Evolutionary conservation across 2,329 filamentous ascomycete species (phyloP).

Genomic region (Phaeomoniella chlamydospora): DNA sequence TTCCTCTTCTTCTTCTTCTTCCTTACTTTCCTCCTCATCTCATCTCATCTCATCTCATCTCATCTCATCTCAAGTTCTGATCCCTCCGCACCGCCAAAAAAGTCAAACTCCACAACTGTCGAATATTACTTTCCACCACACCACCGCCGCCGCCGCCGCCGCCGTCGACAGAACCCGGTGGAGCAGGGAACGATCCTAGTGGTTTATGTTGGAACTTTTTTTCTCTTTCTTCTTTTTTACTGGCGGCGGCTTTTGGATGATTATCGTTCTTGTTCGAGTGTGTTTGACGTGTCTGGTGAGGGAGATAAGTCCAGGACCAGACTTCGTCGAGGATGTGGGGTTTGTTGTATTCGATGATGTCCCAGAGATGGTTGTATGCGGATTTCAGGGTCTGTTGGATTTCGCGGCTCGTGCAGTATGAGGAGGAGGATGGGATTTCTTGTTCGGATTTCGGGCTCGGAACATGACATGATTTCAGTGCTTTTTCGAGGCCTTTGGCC

Average conservation of each 20-base stretch:
- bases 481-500: not conserved
- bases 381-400: no score
- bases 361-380: no score
- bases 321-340: no score
- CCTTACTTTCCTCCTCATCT: not conserved
- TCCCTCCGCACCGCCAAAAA: not conserved
- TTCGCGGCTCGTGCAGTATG: no score
- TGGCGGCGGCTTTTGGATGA: no score
- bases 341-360: no score
- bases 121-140: not conserved
- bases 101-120: not conserved
- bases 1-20: not conserved
- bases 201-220: conserved; percentile 2
- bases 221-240: no score
- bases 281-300: no score
- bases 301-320: no score
- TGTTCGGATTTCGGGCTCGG: not conserved
- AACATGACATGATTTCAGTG: not conserved
- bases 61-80: not conserved
- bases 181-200: conserved; percentile 1
- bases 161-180: not conserved
- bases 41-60: not conserved
- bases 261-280: no score
- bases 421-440: not conserved
- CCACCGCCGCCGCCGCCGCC: not conserved